Percentiles rank a stretch among this genome's conserved stretches.
phyloP scores from a whole-genome alignment of 441 rosid species.

The Arabidopsis hybrid region DNA sequence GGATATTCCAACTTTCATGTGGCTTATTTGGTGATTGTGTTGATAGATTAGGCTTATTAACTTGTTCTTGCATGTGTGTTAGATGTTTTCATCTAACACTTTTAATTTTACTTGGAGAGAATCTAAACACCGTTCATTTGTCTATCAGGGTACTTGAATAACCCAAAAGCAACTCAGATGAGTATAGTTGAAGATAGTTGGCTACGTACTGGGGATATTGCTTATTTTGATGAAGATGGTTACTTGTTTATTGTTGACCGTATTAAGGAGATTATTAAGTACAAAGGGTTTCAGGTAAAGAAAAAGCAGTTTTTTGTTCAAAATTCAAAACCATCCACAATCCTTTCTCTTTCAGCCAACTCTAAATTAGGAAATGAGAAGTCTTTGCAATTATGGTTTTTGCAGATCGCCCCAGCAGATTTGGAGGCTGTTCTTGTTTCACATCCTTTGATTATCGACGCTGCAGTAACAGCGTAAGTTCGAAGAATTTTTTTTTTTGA shows the following conservation, averaged over 20 bases:
- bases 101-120: not conserved
- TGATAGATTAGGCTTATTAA: not conserved
- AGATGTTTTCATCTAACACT: not conserved
- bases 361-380: not conserved
- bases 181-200: conserved; percentile 71
- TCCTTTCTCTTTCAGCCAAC: not conserved
- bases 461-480: conserved; percentile 76
- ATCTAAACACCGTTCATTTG: conserved; percentile 1
- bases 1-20: not conserved
- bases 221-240: conserved; percentile 76
- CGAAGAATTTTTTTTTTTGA: not conserved
- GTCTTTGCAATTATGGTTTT: conserved; percentile 5
- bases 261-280: conserved; percentile 84
- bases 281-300: conserved; percentile 87
- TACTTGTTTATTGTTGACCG: conserved; percentile 73
- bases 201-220: conserved; percentile 91
- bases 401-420: conserved; percentile 93
- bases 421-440: conserved; percentile 71
- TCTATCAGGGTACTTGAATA: conserved; percentile 67
- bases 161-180: conserved; percentile 64
- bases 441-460: conserved; percentile 80
- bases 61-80: conserved; percentile 19
- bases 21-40: not conserved
- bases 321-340: not conserved
- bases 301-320: not conserved